These are phyloP conservation scores for Phytophthora cryptogea DNA, from an alignment of 352 stramenopile species.

Conservation along the genomic window DNA sequence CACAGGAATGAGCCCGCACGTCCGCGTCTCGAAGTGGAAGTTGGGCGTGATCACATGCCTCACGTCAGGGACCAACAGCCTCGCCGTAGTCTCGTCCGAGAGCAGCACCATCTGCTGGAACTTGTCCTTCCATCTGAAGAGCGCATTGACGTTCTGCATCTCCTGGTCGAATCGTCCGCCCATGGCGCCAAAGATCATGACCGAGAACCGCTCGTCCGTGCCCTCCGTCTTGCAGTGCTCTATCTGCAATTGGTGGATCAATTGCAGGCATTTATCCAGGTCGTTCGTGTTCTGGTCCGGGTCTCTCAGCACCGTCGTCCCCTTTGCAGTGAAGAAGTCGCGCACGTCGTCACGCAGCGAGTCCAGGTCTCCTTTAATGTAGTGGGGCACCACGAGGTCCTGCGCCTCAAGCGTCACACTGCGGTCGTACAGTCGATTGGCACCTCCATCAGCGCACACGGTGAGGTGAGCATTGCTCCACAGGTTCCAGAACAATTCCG, in stretches of 20 bases:
- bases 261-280: slow-evolving; percentile 92
- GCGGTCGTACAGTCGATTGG: slow-evolving; percentile 93
- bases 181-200: slow-evolving; percentile 95
- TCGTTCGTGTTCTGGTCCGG: slow-evolving; percentile 94
- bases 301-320: slow-evolving; percentile 74
- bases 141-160: slow-evolving; percentile 94
- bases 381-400: slow-evolving; percentile 74
- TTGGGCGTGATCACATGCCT: slow-evolving; percentile 82
- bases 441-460: slow-evolving; percentile 95
- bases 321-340: slow-evolving; percentile 79
- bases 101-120: slow-evolving; percentile 90
- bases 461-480: slow-evolving; percentile 69
- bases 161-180: slow-evolving; percentile 97
- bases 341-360: slow-evolving; percentile 89
- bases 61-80: slow-evolving; percentile 69
- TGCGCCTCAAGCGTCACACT: slow-evolving; percentile 41
- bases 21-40: slow-evolving; percentile 91
- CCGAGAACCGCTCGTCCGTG: slow-evolving; percentile 47
- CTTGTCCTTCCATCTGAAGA: slow-evolving; percentile 87
- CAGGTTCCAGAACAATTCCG: slow-evolving; percentile 72
- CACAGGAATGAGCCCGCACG: slow-evolving; percentile 95
- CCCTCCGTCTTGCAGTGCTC: slow-evolving; percentile 31
- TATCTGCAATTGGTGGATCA: slow-evolving; percentile 46
- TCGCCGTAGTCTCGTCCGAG: slow-evolving; percentile 89
- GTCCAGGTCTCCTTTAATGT: slow-evolving; percentile 96